Evolutionary conservation across 495 filamentous ascomycete species (phyloP).

Genomic region (Neurospora sp.): DNA sequence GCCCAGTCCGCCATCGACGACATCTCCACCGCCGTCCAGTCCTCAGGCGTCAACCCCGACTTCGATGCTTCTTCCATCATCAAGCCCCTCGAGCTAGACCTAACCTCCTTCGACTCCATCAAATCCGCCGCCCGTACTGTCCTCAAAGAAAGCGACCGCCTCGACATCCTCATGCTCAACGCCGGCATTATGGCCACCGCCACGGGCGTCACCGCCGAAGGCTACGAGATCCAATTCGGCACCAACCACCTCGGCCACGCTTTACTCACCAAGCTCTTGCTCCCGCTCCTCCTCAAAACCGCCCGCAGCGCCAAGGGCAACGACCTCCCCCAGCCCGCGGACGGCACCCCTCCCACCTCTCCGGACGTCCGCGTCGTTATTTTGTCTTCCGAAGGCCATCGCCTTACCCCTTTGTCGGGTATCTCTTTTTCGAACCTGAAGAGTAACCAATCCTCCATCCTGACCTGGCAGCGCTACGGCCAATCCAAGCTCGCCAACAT

Average conservation of each 20-base stretch:
- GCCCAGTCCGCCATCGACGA: constrained; percentile 10
- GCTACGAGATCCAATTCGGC: constrained; percentile 64
- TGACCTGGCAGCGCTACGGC: constrained; percentile 44
- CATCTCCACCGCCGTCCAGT: constrained; percentile 1
- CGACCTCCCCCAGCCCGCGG: constrained; percentile 20
- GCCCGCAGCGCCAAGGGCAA: constrained; percentile 26
- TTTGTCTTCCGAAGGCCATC: constrained; percentile 27
- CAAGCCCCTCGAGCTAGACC: constrained; percentile 29
- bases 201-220: constrained; percentile 43
- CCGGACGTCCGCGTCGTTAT: constrained; percentile 35
- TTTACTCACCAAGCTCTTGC: constrained; percentile 51
- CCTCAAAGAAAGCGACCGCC: constrained; percentile 14
- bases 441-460: constrained; percentile 17
- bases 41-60: not conserved
- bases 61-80: constrained; percentile 7
- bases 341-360: constrained; percentile 6
- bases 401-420: constrained; percentile 24
- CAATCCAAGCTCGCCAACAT: constrained; percentile 64
- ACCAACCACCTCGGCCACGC: constrained; percentile 64
- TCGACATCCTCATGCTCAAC: constrained; percentile 43
- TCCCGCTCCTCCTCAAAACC: constrained; percentile 48
- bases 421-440: constrained; percentile 32
- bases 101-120: constrained; percentile 20
- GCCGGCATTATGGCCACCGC: constrained; percentile 57
- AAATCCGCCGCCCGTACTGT: constrained; percentile 15